Conservation (phyloP, 2,329 filamentous ascomycete species). For the Cryphonectria japonica region DNA sequence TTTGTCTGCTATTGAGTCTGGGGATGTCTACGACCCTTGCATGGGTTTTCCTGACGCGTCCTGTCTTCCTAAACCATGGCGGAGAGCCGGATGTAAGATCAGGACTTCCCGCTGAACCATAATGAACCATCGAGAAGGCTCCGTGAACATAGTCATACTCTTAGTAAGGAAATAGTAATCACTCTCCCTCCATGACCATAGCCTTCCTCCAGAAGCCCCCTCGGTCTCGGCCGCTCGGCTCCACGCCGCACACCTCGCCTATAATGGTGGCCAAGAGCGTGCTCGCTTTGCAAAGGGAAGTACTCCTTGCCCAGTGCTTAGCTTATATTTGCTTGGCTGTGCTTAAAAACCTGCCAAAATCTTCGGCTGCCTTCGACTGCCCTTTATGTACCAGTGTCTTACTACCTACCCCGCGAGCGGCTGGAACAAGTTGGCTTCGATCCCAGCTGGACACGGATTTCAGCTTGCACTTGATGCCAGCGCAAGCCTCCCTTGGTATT, state of each 20-base stretch:
- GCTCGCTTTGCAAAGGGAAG: not conserved
- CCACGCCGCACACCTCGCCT: not conserved
- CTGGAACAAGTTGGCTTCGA: constrained; percentile 48
- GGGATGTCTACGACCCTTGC: not conserved
- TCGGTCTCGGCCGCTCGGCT: not conserved
- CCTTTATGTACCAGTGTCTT: constrained; percentile 78
- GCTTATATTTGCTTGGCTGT: not conserved
- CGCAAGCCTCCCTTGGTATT: not conserved
- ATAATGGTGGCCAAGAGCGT: not conserved
- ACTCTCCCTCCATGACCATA: not conserved
- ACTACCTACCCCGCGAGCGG: constrained; percentile 63
- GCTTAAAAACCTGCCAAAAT: not conserved
- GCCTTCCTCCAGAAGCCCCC: not conserved
- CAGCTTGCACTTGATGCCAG: not conserved
- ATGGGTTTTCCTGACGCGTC: not conserved
- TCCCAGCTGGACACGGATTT: not conserved
- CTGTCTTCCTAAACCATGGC: not conserved
- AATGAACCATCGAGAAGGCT: not conserved
- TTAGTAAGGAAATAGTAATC: not conserved
- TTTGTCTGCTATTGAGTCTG: not conserved
- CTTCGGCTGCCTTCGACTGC: constrained; percentile 68
- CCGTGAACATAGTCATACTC: not conserved
- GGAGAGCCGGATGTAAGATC: not conserved
- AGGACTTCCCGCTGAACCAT: not conserved
- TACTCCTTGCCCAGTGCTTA: not conserved